Conservation (phyloP, 2,329 filamentous ascomycete genomes). For the Fusarium proliferatum region DNA sequence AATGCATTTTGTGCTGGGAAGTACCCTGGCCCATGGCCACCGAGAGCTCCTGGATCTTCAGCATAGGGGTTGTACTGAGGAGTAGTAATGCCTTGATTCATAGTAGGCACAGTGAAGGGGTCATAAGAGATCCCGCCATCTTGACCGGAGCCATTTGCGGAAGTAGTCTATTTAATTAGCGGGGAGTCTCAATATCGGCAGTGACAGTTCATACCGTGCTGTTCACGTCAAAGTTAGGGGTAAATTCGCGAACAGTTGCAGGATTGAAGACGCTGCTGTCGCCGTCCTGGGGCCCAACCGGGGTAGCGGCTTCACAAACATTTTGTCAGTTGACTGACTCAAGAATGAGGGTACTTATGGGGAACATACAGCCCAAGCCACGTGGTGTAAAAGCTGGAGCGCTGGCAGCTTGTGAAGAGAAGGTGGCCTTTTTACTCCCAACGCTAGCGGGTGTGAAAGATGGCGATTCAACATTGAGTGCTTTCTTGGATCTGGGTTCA, state of each 20-base stretch:
- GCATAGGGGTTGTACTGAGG: constrained; percentile 80
- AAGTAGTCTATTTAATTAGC: constrained; percentile 46
- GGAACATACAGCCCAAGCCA: constrained; percentile 57
- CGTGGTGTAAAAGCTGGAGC: constrained; percentile 88
- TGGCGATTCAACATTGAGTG: constrained; percentile 94
- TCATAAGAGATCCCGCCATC: constrained; percentile 63
- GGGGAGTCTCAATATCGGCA: background rate
- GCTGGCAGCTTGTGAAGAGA: constrained; percentile 90
- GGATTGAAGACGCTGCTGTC: constrained; percentile 65
- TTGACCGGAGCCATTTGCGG: constrained; percentile 61
- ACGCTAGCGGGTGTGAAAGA: constrained; percentile 82
- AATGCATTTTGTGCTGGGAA: constrained; percentile 70
- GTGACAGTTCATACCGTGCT: constrained; percentile 54
- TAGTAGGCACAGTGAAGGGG: constrained; percentile 70
- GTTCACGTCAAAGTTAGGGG: constrained; percentile 66
- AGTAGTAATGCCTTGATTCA: constrained; percentile 62
- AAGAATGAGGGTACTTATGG: background rate
- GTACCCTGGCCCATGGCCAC: constrained; percentile 69
- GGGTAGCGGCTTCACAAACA: constrained; percentile 48
- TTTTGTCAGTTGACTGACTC: constrained; percentile 16
- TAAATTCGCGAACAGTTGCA: constrained; percentile 68
- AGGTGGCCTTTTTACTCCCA: constrained; percentile 74
- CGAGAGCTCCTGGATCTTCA: constrained; percentile 73
- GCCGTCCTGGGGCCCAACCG: constrained; percentile 55
- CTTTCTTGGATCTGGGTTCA: constrained; percentile 69